These are phyloP conservation scores for Pseudognaphalium luteoalbum DNA, from an alignment of 129 eudicot species.

Conservation along the genomic window DNA sequence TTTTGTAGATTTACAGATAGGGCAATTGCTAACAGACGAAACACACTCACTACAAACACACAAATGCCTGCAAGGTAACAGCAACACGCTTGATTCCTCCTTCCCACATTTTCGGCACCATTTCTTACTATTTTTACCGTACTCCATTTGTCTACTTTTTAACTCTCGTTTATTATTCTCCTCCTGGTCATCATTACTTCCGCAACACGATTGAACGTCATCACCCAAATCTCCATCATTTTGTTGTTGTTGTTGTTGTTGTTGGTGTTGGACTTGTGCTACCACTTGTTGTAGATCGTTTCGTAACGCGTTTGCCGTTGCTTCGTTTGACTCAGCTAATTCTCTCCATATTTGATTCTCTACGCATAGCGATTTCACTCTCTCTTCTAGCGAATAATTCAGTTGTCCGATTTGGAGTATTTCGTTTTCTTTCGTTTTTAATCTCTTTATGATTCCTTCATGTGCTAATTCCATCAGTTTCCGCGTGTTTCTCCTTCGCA, in stretches of 20 bases:
- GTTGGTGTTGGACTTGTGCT: constrained; percentile 25
- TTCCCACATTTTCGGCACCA: constrained; percentile 29
- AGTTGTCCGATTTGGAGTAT: constrained; percentile 41
- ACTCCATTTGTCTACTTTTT: neutral
- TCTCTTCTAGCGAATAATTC: constrained; percentile 49
- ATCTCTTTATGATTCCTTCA: constrained; percentile 34
- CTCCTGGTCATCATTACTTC: constrained; percentile 21
- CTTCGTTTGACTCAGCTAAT: constrained; percentile 54
- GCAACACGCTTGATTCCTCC: constrained; percentile 28
- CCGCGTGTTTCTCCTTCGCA: constrained; percentile 34
- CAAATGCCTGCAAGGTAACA: constrained; percentile 39
- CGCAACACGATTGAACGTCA: constrained; percentile 23
- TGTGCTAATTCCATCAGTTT: constrained; percentile 39
- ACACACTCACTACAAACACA: constrained; percentile 29
- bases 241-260: constrained; percentile 17
- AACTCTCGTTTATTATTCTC: neutral
- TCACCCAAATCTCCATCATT: constrained; percentile 13
- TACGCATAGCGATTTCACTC: constrained; percentile 23
- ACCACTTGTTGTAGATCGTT: constrained; percentile 49
- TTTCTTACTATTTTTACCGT: neutral
- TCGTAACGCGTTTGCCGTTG: constrained; percentile 60
- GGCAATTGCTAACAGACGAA: constrained; percentile 18
- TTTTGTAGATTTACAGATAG: constrained; percentile 24
- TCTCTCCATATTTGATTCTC: constrained; percentile 64
- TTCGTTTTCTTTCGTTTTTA: constrained; percentile 53